Conservation (phyloP, 2,329 filamentous ascomycete genomes). For the Pezicula radicicola region DNA sequence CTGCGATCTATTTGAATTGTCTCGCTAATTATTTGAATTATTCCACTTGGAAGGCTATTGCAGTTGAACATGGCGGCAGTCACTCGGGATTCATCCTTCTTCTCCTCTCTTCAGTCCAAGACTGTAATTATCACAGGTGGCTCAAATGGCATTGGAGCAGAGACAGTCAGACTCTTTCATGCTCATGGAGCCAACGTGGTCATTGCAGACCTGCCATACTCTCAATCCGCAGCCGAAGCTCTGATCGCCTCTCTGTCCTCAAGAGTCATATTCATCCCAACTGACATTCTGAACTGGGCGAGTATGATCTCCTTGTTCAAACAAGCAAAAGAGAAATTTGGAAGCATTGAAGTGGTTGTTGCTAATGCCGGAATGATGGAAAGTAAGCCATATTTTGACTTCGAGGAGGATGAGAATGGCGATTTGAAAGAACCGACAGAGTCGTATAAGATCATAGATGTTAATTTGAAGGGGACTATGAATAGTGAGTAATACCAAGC, state of each 20-base stretch:
- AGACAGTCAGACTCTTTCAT: slow-evolving; percentile 34
- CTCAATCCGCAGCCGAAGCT: slow-evolving; percentile 20
- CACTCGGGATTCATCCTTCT: too few relatives aligned
- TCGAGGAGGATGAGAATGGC: slow-evolving; percentile 21
- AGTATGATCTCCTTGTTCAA: neutral
- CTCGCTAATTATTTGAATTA: too few relatives aligned
- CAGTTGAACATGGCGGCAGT: too few relatives aligned
- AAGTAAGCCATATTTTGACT: slow-evolving; percentile 18
- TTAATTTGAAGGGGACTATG: neutral
- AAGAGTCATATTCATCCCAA: neutral
- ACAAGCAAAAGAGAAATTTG: slow-evolving; percentile 22
- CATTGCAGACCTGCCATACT: slow-evolving; percentile 31
- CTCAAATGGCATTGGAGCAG: slow-evolving; percentile 37
- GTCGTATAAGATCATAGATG: neutral
- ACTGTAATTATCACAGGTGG: slow-evolving; percentile 30
- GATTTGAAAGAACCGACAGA: neutral
- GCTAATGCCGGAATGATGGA: slow-evolving; percentile 41
- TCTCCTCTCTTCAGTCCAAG: too few relatives aligned
- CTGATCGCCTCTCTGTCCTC: slow-evolving; percentile 17
- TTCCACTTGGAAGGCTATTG: too few relatives aligned
- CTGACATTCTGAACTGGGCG: neutral
- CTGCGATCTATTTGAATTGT: too few relatives aligned
- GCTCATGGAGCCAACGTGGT: slow-evolving; percentile 34
- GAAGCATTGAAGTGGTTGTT: slow-evolving; percentile 35
- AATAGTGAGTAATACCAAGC: neutral